phyloP scores from a whole-genome alignment of 768 basidiomycete species.

The Stropharia rugosoannulata region DNA sequence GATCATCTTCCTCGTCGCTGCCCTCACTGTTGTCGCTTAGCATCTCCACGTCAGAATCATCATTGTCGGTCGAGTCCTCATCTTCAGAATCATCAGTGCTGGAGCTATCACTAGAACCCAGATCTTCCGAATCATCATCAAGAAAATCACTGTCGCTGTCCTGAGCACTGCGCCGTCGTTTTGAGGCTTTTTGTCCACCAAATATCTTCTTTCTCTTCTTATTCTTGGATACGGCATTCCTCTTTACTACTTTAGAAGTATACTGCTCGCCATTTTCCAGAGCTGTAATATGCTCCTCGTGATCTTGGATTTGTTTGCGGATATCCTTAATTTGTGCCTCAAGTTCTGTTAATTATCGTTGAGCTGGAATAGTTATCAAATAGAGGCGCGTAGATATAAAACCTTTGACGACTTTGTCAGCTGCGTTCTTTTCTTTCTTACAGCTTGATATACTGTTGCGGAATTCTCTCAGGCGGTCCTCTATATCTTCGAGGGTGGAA shows the following conservation, averaged over 20 bases:
- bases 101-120: conserved; percentile 9
- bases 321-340: conserved; percentile 36
- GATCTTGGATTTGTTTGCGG: conserved; percentile 36
- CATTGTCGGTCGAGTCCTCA: conserved; percentile 25
- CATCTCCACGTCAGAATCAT: conserved; percentile 22
- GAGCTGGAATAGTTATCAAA: not conserved
- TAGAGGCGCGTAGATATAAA: not conserved
- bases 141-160: conserved; percentile 36
- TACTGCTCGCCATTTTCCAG: conserved; percentile 45
- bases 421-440: conserved; percentile 40
- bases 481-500: conserved; percentile 48
- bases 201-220: conserved; percentile 53
- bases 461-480: conserved; percentile 40
- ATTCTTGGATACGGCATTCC: conserved; percentile 17
- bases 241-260: conserved; percentile 34
- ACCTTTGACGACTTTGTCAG: conserved; percentile 45
- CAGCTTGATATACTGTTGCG: conserved; percentile 32
- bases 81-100: conserved; percentile 18
- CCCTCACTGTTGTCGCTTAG: conserved; percentile 22
- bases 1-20: conserved; percentile 23
- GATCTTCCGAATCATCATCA: conserved; percentile 35
- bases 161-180: conserved; percentile 37
- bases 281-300: conserved; percentile 45
- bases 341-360: conserved; percentile 28
- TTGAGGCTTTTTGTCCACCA: conserved; percentile 39